Evolutionary conservation across 768 basidiomycete genomes (phyloP).

Genomic region (Lentinula raphanica): DNA sequence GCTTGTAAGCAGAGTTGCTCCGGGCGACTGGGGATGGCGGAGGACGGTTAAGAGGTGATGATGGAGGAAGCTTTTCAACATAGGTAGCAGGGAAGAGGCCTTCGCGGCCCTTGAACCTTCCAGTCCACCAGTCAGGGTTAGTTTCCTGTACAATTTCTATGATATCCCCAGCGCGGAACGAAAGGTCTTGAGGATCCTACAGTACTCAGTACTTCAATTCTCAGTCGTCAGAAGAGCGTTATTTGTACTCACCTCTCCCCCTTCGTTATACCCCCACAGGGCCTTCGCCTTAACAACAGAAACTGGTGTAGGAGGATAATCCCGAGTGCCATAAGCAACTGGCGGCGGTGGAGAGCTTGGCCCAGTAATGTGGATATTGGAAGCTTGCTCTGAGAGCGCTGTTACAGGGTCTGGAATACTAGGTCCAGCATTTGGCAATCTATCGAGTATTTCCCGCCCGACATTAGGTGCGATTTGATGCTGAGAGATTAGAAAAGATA

Average conservation of each 20-base stretch:
- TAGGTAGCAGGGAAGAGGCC: slow-evolving; percentile 78
- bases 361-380: slow-evolving; percentile 13
- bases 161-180: slow-evolving; percentile 69
- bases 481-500: slow-evolving; percentile 54
- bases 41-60: slow-evolving; percentile 18
- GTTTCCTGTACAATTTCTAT: slow-evolving; percentile 77
- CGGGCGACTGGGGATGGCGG: slow-evolving; percentile 12
- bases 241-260: slow-evolving; percentile 40
- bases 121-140: slow-evolving; percentile 87
- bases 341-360: slow-evolving; percentile 12
- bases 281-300: slow-evolving; percentile 41
- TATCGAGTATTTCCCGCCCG: slow-evolving; percentile 36
- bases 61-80: slow-evolving; percentile 49
- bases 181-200: slow-evolving; percentile 76
- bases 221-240: slow-evolving; percentile 5
- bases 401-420: slow-evolving; percentile 3
- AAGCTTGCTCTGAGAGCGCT: slow-evolving; percentile 12
- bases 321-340: slow-evolving; percentile 5
- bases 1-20: background rate
- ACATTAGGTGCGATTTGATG: slow-evolving; percentile 47
- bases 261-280: slow-evolving; percentile 63
- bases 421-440: background rate
- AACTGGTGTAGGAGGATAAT: slow-evolving; percentile 13
- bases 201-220: background rate
- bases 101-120: slow-evolving; percentile 53